Conservation (phyloP, 208 protist species). For the Leishmania martiniquensis region DNA sequence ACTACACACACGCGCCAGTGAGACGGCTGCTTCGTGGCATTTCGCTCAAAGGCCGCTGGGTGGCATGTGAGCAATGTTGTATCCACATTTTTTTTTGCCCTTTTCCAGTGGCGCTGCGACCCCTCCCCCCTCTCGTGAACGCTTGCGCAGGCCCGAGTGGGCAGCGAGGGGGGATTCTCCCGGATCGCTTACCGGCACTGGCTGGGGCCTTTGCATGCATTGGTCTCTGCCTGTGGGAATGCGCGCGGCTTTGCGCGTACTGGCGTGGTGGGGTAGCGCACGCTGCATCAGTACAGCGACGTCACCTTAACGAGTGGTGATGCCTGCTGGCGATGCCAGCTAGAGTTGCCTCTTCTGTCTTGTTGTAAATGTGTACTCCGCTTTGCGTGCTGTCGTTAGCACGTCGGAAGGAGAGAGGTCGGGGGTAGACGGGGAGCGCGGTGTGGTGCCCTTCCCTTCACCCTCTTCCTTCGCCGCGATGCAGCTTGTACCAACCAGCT, state of each 20-base stretch:
- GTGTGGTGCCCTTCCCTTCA: background rate
- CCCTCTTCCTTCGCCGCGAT: background rate
- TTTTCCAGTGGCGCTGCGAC: background rate
- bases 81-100: no score
- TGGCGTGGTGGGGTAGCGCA: background rate
- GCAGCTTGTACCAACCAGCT: conserved; percentile 8
- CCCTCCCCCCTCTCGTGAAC: background rate
- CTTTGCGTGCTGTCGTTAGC: background rate
- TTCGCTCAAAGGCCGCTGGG: no score
- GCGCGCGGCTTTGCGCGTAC: background rate
- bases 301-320: conserved; percentile 8
- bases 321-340: conserved; percentile 34
- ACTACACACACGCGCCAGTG: no score
- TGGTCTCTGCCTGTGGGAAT: background rate
- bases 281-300: conserved; percentile 40
- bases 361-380: no score
- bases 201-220: background rate
- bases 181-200: background rate
- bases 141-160: background rate
- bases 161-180: background rate
- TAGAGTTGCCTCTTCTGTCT: background rate
- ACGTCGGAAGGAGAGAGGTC: background rate
- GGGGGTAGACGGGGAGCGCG: background rate
- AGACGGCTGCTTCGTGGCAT: no score
- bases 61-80: no score